Evolutionary conservation across 768 basidiomycete genomes (phyloP).

Genomic region (Boletus sensibilis): DNA sequence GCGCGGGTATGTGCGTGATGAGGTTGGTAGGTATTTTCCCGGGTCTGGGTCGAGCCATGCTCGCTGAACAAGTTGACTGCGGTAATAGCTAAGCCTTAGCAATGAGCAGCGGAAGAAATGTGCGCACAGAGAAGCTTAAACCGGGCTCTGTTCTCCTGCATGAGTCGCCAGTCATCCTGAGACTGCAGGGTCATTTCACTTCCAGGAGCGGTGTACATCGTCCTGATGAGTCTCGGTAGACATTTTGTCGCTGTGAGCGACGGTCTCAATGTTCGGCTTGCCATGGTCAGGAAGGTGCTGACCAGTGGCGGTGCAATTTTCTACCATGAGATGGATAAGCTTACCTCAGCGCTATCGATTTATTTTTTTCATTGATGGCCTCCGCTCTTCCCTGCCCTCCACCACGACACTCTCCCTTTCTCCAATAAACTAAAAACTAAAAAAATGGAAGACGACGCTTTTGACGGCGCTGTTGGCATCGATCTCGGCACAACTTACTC

Average conservation of each 20-base stretch:
- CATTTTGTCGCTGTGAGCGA: constrained; percentile 26
- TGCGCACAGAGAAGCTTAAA: constrained; percentile 53
- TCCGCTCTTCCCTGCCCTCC: constrained; percentile 25
- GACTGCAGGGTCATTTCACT: constrained; percentile 40
- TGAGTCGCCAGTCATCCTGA: constrained; percentile 61
- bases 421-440: constrained; percentile 37
- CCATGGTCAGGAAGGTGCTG: constrained; percentile 22
- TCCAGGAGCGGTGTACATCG: constrained; percentile 32
- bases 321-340: constrained; percentile 20
- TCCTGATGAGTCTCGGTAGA: constrained; percentile 22
- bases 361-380: constrained; percentile 31
- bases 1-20: constrained; percentile 69
- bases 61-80: constrained; percentile 61
- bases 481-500: constrained; percentile 98
- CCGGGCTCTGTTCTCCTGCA: constrained; percentile 59
- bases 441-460: constrained; percentile 81
- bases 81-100: constrained; percentile 12
- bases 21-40: constrained; percentile 68
- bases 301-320: constrained; percentile 35
- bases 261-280: constrained; percentile 24
- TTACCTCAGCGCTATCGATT: constrained; percentile 58
- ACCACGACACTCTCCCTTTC: constrained; percentile 34
- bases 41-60: constrained; percentile 76
- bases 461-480: constrained; percentile 96
- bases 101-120: constrained; percentile 17